Evolutionary conservation across 805 yeast species (phyloP), one percentile per base, ranked within the genome.

Genomic region (Pichia heedii): DNA sequence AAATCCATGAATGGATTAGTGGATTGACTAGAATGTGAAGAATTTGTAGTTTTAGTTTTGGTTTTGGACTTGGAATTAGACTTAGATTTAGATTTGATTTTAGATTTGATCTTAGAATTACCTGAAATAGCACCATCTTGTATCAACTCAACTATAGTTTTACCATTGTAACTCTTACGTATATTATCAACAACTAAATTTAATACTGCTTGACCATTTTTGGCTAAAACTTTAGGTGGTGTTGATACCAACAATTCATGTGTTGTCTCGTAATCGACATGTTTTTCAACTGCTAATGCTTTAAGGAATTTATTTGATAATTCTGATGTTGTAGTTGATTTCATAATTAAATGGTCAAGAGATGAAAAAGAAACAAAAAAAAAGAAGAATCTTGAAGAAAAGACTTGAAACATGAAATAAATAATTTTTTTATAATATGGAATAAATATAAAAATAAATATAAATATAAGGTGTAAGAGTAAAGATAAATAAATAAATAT

Each of bases 111-210:
- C 27, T 35, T 21, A 5, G 32, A n/a, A 10, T 26, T 41, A 22
- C 15, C 11, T 19, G 39, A 24, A 19, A 45, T 32, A 5, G 52
- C 55, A 18, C 52, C 42, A 5, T 90, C 24, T 68, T 63, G 16
- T 54, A 67, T 41, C 9, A 90, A 61, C 50, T 86, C 95, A 13
- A 86, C 52, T 5, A 81, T 66, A 1, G 78, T 67, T 45, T 79
- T 76, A 2, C 96, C 96, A 15, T 86, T 94, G 10, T 86, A 63
- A 0, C 95, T 95, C 0, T 89, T 82, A 43, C 82, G 68, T 2
- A 84, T 62, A 43, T 77, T 76, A n/a, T 71, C 70, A 13, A 82
- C 64, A 0, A 65, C 57, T 39, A 90, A 65, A 58, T 88, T 84
- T 39, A 79, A 59, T 5, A 86, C 67, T 0, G 97, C 97, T 22